A percentile compares a stretch with the other conserved stretches of the same genome.
Conservation (phyloP, 2,329 filamentous ascomycete genomes). For the Xylariomycetidae sp. region DNA sequence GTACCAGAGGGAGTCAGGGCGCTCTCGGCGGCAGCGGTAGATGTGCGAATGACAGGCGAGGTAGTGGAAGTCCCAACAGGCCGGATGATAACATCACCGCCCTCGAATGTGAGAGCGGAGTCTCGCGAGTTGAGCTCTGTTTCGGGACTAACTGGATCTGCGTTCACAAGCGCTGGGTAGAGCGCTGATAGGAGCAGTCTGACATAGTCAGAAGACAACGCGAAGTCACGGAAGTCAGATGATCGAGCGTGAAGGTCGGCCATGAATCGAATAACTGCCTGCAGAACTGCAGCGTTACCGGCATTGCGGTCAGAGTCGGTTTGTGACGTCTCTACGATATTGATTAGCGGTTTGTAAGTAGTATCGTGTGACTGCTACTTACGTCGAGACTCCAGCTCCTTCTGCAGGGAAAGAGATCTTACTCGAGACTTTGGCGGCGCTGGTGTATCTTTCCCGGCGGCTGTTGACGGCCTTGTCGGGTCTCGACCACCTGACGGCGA, state of each 20-base stretch:
- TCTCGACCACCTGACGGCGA: slow-evolving; percentile 38
- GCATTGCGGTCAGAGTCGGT: slow-evolving; percentile 45
- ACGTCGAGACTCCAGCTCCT: slow-evolving; percentile 53
- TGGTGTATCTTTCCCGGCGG: slow-evolving; percentile 20
- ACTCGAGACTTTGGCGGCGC: slow-evolving; percentile 36
- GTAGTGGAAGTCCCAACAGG: slow-evolving; percentile 58
- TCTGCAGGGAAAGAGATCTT: slow-evolving; percentile 63
- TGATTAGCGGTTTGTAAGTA: slow-evolving; percentile 14
- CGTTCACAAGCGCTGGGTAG: slow-evolving; percentile 84
- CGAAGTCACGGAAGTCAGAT: slow-evolving; percentile 75
- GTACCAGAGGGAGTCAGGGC: slow-evolving; percentile 31
- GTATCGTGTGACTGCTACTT: no score
- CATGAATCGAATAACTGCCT: slow-evolving; percentile 74
- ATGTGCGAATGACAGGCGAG: slow-evolving; percentile 70
- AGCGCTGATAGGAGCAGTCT: slow-evolving; percentile 73
- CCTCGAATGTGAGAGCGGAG: slow-evolving; percentile 77
- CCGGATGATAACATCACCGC: slow-evolving; percentile 77
- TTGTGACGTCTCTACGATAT: slow-evolving; percentile 31
- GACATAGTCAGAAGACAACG: slow-evolving; percentile 73
- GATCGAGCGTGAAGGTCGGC: slow-evolving; percentile 75
- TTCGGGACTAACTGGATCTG: slow-evolving; percentile 76
- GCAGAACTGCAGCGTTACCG: slow-evolving; percentile 62
- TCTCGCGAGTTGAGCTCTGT: slow-evolving; percentile 83
- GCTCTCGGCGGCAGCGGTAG: slow-evolving; percentile 48
- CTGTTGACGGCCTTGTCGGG: slow-evolving; percentile 13